Percentiles rank a stretch among this genome's conserved stretches.
These are phyloP conservation scores for Chenopodium quinoa DNA, from an alignment of 148 eudicot species.

Conservation along the genomic window DNA sequence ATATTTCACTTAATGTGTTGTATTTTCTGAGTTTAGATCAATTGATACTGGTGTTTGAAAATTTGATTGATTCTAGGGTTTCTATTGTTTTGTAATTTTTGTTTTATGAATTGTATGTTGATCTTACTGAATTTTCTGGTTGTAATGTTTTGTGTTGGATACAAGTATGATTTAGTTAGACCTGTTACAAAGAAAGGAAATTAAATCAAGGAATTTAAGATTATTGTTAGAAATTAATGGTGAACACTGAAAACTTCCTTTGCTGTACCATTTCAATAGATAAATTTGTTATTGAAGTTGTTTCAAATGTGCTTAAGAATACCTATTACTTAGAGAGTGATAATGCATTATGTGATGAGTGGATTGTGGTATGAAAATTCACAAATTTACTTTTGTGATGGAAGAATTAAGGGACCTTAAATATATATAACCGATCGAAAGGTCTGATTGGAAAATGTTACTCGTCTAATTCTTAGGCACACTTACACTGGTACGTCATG, in stretches of 20 bases:
- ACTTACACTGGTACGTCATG: not conserved
- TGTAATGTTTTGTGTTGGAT: not conserved
- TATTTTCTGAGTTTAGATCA: not conserved
- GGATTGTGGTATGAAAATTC: not conserved
- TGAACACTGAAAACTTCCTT: not conserved
- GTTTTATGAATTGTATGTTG: not conserved
- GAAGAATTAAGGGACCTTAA: not conserved
- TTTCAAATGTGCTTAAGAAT: not conserved
- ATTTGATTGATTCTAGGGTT: slow-evolving; percentile 27
- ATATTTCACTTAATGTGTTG: not conserved
- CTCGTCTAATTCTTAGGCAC: too few relatives aligned
- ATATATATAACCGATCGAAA: not conserved
- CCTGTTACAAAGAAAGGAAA: too few relatives aligned
- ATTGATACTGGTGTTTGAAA: not conserved
- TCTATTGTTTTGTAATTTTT: not conserved
- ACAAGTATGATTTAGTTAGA: not conserved
- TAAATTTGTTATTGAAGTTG: not conserved
- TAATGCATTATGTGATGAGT: not conserved
- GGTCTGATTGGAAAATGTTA: not conserved
- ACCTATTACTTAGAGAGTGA: not conserved
- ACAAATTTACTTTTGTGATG: not conserved
- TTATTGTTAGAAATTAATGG: not conserved
- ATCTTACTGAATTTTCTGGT: not conserved
- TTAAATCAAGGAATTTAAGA: too few relatives aligned
- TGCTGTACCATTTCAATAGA: not conserved